Evolutionary conservation across 2,329 filamentous ascomycete species (phyloP), one percentile per base, ranked within the genome.

Genomic region (Trichoderma sp.): DNA sequence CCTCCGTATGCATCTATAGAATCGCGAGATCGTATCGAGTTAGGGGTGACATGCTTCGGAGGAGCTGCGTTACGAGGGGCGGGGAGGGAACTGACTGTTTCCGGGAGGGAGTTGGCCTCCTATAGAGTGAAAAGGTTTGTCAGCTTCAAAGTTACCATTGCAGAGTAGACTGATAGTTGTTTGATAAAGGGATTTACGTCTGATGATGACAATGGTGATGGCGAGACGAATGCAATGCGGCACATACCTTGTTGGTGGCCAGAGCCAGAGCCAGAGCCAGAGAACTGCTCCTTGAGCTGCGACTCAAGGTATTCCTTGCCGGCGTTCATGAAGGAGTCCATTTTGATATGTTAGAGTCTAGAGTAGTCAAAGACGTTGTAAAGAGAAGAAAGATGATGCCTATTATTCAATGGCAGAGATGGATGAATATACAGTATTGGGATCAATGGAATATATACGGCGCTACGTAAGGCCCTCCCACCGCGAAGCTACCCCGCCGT

Each of bases 251-350:
- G 75, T 75, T 68, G 75, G 38, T 41, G 8, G 38, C 38, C 38
- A 41, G 14, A 16, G 18, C 41, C 35, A 7, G 35, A 24, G 14
- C 38, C 38, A 24, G 69, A 72, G n/a, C 69, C 69, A 6, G 31
- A 41, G 33, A 79, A 78, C 56, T 81, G 79, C 65, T 82, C 76
- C 75, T 81, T 79, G 75, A 85, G 78, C 56, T 81, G 79, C 66
- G 81, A 76, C 74, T 81, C 79, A 74, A 85, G 82, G 29, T 82
- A 84, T 53, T 85, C 82, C 79, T 84, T 85, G 73, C 83, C 85
- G 24, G 80, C 81, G 79, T 77, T 83, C 77, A 86, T 76, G 76
- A 86, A 75, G 74, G 82, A 84, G 59, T 86, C 84, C 85, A 86
- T 86, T 67, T 81, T 78, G 65, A 3, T 12, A 12, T 45, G 21